Evolutionary conservation across 1,284 basidiomycete genomes (phyloP), one percentile per base, ranked within the genome.

Genomic region (Apiotrichum domesticum): DNA sequence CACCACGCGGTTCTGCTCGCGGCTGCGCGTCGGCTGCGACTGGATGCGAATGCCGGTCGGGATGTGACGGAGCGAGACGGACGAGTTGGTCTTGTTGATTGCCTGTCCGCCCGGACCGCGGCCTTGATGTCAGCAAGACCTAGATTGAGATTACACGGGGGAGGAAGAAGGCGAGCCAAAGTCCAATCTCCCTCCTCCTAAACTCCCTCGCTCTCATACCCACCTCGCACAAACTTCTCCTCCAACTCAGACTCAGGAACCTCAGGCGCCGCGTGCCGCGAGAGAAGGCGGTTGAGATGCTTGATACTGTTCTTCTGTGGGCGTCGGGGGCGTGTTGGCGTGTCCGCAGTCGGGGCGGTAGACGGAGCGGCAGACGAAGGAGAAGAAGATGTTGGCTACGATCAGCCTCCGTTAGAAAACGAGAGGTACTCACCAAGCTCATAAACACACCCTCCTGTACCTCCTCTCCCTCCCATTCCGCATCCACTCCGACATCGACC

Each of bases 41-140:
- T 75, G 73, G 0, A 79, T 68, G 5, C 77, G 66, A 14, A 77
- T 72, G 2, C 77, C 78, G 0, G 78, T 79, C 0, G 78, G 78
- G 6, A 67, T 63, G 56, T 79, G 78, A 4, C 73, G 65, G 0
- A 79, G 67, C 15, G 68, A 74, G 32, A 77, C 75, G 3, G 75
- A 74, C 6, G 76, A 78, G 46, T 72, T 75, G 10, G 77, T 78
- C 63, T 78, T 79, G 66, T 79, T 78, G 54, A 78, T 77, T 2
- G 75, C 73, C 65, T 78, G 78, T 1, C 78, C 77, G 10, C 78
- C 78, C 1, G 78, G 78, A 3, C 78, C 78, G 7, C 72, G 67
- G 3, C 77, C 76, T 76, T 13, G 13, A 7, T 39, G 37, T 39
- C 41, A 11, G n/a, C 21, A 39, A 39, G 37, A 39, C 37, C 8